These are phyloP conservation scores for Chloropicon primus DNA, from an alignment of 139 green algal genomes.

Conservation along the genomic window DNA sequence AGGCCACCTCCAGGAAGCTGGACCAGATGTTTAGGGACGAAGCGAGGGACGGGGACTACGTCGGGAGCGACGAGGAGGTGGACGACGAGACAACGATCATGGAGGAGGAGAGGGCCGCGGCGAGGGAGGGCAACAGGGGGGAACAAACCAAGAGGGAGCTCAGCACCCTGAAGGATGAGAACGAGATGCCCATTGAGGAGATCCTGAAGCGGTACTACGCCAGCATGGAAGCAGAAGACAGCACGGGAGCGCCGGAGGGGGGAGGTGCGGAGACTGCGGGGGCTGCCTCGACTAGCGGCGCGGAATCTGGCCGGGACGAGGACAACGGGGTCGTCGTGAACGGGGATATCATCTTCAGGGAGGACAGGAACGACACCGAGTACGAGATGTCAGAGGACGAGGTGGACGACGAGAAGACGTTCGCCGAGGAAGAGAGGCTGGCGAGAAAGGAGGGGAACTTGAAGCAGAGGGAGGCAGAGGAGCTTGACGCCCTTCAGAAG, in stretches of 20 bases:
- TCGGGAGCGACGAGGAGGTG: slow-evolving; percentile 8
- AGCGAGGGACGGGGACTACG: slow-evolving; percentile 7
- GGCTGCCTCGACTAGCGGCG: background rate
- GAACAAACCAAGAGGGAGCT: slow-evolving; percentile 6
- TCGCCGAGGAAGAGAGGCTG: slow-evolving; percentile 26
- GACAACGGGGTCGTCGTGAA: slow-evolving; percentile 1
- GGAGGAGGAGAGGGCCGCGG: slow-evolving; percentile 2
- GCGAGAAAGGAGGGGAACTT: background rate
- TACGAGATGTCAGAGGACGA: background rate
- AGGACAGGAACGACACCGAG: background rate
- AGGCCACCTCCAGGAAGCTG: background rate
- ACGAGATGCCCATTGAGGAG: background rate
- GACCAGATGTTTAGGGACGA: background rate
- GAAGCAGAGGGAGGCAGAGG: slow-evolving; percentile 22
- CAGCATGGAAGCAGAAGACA: background rate
- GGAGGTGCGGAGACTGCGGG: background rate
- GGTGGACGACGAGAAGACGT: slow-evolving; percentile 56
- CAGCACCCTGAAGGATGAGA: background rate
- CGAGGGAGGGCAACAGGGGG: background rate
- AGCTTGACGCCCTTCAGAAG: slow-evolving; percentile 52
- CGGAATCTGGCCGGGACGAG: slow-evolving; percentile 6
- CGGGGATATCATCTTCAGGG: background rate
- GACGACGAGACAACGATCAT: slow-evolving; percentile 1
- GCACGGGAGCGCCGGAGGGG: background rate
- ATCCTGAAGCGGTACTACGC: background rate